Percentiles rank a stretch among this genome's conserved stretches.
Evolutionary conservation across 176 grass and related monocot species (phyloP).

Genomic region (Echinochloa phyllopogon): DNA sequence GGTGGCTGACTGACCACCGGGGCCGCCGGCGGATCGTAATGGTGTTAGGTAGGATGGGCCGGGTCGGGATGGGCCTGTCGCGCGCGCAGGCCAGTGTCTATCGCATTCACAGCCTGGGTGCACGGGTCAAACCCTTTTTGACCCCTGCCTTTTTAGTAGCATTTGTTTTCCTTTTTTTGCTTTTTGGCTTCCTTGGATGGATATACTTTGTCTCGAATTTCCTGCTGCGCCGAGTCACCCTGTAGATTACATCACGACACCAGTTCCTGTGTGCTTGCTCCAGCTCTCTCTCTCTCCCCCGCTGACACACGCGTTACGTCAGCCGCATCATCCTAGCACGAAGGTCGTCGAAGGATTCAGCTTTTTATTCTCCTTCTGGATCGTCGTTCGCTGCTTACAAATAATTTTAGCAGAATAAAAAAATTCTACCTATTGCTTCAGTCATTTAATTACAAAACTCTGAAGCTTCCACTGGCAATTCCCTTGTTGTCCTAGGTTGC

Average conservation of each 20-base stretch:
- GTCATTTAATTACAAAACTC: no score
- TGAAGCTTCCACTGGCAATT: background rate
- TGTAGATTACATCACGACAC: background rate
- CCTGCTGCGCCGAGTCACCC: background rate
- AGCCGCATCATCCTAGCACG: background rate
- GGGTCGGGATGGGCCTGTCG: slow-evolving; percentile 39
- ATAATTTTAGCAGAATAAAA: background rate
- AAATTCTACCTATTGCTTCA: no score
- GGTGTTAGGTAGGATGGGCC: slow-evolving; percentile 46
- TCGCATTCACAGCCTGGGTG: slow-evolving; percentile 53
- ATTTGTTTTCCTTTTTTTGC: background rate
- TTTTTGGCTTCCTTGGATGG: slow-evolving; percentile 1
- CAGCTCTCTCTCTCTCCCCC: background rate
- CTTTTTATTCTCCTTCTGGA: background rate
- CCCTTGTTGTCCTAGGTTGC: slow-evolving; percentile 4
- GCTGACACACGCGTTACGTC: slow-evolving; percentile 38
- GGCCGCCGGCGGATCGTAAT: slow-evolving; percentile 15
- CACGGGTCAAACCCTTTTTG: slow-evolving; percentile 49
- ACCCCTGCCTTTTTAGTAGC: background rate
- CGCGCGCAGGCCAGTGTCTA: slow-evolving; percentile 16
- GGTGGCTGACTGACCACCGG: background rate
- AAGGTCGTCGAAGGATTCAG: background rate
- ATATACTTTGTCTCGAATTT: background rate
- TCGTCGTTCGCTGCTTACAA: background rate
- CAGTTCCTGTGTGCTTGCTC: background rate